A percentile compares a stretch with the other conserved stretches of the same genome.
phyloP scores from a whole-genome alignment of 371 early-diverging fungal genomes.

The Rhizomucor pusillus region DNA sequence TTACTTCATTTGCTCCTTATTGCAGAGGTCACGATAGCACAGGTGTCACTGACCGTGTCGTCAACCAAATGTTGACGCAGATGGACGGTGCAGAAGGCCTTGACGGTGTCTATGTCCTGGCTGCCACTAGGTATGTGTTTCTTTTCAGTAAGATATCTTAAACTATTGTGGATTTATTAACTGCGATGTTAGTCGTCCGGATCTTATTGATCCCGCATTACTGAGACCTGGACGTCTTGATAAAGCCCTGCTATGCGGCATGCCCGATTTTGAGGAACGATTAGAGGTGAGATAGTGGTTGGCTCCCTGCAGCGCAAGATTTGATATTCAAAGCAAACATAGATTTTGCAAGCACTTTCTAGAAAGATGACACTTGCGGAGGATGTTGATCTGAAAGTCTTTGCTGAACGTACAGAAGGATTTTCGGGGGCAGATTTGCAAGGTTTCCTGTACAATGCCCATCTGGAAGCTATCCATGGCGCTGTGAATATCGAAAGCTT shows the following conservation, averaged over 20 bases:
- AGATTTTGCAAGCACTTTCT: conserved; percentile 65
- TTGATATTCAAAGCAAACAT: background rate
- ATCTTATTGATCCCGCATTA: conserved; percentile 97
- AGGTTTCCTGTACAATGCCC: conserved; percentile 89
- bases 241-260: conserved; percentile 84
- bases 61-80: conserved; percentile 94
- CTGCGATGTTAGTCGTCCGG: conserved; percentile 85
- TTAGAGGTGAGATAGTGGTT: conserved; percentile 37
- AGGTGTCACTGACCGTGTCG: conserved; percentile 92
- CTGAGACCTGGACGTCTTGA: conserved; percentile 98
- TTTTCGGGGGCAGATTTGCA: conserved; percentile 94
- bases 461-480: conserved; percentile 86
- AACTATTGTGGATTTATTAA: too few species aligned
- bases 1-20: background rate
- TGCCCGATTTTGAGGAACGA: conserved; percentile 79
- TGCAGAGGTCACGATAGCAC: conserved; percentile 86
- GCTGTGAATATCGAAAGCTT: conserved; percentile 52
- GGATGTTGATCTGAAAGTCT: conserved; percentile 53
- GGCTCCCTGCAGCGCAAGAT: background rate
- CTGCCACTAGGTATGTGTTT: conserved; percentile 89
- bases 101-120: conserved; percentile 89
- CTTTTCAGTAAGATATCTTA: too few species aligned
- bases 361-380: conserved; percentile 62
- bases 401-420: conserved; percentile 71
- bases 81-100: conserved; percentile 97